Evolutionary conservation across 768 basidiomycete genomes (phyloP), one percentile per base, ranked within the genome.

Genomic region (Lentinus tigrinus): DNA sequence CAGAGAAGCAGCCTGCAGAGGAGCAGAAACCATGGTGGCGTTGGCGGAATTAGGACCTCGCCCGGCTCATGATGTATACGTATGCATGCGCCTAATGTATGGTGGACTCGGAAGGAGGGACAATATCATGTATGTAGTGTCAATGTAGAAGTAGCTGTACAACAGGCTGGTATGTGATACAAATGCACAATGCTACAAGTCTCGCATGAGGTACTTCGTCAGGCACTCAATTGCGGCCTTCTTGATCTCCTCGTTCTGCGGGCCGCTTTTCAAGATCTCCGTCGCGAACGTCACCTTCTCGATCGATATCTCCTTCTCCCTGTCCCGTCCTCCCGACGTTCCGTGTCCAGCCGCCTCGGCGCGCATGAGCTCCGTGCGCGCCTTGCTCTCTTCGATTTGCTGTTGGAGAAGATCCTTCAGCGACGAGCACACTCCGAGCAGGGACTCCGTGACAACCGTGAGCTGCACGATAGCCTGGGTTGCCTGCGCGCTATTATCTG

Each of bases 281-380:
- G 86, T 83, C 23, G 89, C 89, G 58, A 81, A 80, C 57, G 85
- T 82, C 24, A 83, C 81, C 65, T 83, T 87, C 58, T 87, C 83
- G 70, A 82, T 87, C 48, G 77, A 76, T 50, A 74, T 75, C 31
- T 73, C 73, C n/a, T 77, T 74, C 56, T 81, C 78, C 65, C 80
- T 47, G 44, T 26, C 62, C 40, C 36, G n/a, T 23, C 51, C 43
- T 14, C 28, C 14, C n/a, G 13, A 19, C n/a, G 34, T 19, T 27
- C 49, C 48, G n/a, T 54, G 54, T 40, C 42, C 78, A 47, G 78
- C 72, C 65, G 87, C 87, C 43, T 88, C 87, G 60, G 90, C 88
- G 19, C 84, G 77, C 67, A 89, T 64, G 62, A 85, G 85, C 56
- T 90, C 89, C 42, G 89, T 76, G 66, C 87, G 87, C 73, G 83